phyloP scores from a whole-genome alignment of 1,139 yeast genomes.

The Kodamaea alishanica region DNA sequence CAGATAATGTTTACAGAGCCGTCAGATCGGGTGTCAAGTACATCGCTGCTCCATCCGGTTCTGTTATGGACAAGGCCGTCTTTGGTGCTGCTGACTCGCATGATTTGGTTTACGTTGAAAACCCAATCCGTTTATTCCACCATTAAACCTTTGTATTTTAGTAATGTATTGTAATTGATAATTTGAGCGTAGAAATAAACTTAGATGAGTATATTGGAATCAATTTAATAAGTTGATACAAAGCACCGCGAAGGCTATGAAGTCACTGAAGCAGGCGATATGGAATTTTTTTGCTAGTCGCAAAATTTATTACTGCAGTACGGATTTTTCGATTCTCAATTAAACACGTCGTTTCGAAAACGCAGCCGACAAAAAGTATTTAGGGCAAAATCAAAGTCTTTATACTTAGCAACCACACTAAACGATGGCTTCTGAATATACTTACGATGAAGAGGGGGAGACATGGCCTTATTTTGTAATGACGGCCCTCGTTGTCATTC shows the following conservation, averaged over 20 bases:
- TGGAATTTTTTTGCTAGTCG: too few relatives aligned
- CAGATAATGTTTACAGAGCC: constrained; percentile 97
- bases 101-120: constrained; percentile 85
- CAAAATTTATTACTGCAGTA: too few relatives aligned
- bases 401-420: not conserved
- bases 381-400: too few relatives aligned
- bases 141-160: constrained; percentile 45
- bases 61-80: constrained; percentile 96
- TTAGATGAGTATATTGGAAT: too few relatives aligned
- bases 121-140: constrained; percentile 96
- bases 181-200: too few relatives aligned
- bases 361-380: too few relatives aligned
- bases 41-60: constrained; percentile 95
- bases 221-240: too few relatives aligned
- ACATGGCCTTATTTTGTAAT: constrained; percentile 94
- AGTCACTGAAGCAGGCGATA: too few relatives aligned
- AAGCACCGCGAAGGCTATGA: too few relatives aligned
- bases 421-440: constrained; percentile 49
- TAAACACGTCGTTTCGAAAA: too few relatives aligned
- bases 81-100: constrained; percentile 91
- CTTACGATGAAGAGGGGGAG: constrained; percentile 86
- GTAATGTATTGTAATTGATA: constrained; percentile 2
- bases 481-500: constrained; percentile 59
- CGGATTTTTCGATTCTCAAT: too few relatives aligned
- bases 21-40: constrained; percentile 93